Base-by-base conservation (phyloP, 2,329 filamentous ascomycete genomes). In the Lecanoromycetidae sp. region DNA sequence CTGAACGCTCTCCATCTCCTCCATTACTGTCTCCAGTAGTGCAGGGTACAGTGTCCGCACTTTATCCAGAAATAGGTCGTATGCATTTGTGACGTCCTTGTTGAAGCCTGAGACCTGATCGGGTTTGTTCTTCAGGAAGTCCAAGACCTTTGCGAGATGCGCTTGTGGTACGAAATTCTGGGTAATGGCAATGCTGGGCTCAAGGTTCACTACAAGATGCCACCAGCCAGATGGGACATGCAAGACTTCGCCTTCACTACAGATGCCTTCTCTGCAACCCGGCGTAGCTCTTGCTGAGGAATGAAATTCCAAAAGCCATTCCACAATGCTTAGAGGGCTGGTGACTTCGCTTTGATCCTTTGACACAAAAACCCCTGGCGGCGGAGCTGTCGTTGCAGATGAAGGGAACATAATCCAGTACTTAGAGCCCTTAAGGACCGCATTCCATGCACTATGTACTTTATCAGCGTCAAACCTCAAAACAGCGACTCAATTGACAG, bases 351-450 rank as follows among this genome's bases (percentile, higher is more conserved):
- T 88, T 60, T 86, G 83, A 60, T 96, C 91, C 32, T 80, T 74
- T 4, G 85, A 93, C 34, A 95, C 85, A 57, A 83, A 94, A 30
- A 96, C 88, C 3, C 90, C 90, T 0, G 90, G 90, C 5, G 91
- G 87, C 3, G 80, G 72, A 0, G 79, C 76, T 5, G 73, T 61
- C 15, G 66, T 66, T 1, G 70, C 62, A 0, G 78, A 78, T 0
- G 84, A 82, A 0, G 87, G 87, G 60, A 96, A 96, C 87, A 96
- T 93, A 63, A 96, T 90, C 90, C 91, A 96, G 70, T 96, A 96
- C 61, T 96, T 96, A 27, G 82, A 78, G 4, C 90, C 91, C 50
- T 82, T 79, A 23, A 96, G 71, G 12, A 95, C 86, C 1, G 88
- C 90, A 61, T 96, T 96, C 91, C 90, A 96, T 0, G 91, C 90